Evolutionary conservation across 805 yeast species (phyloP).

Genomic region (Lachancea kluyveri): DNA sequence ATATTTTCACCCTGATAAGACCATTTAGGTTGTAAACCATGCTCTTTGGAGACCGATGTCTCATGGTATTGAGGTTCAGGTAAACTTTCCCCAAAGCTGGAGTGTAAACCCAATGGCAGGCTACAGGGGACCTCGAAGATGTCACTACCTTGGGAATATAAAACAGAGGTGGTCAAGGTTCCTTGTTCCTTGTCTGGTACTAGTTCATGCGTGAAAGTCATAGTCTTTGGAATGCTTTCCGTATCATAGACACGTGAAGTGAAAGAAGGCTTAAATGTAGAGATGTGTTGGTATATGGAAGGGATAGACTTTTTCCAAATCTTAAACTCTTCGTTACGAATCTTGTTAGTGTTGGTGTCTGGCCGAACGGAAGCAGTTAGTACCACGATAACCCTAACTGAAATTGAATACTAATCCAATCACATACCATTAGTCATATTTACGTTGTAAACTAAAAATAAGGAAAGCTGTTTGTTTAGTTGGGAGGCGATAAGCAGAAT

Average conservation of each 20-base stretch:
- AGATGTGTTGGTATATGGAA: constrained; percentile 47
- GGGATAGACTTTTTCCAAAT: constrained; percentile 85
- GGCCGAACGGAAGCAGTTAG: too few species aligned
- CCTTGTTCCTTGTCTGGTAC: constrained; percentile 28
- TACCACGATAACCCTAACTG: too few species aligned
- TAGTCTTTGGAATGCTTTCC: constrained; percentile 18
- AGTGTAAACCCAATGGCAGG: constrained; percentile 24
- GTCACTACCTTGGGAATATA: constrained; percentile 29
- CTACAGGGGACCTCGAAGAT: constrained; percentile 26
- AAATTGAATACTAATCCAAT: too few species aligned
- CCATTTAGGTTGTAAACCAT: constrained; percentile 18
- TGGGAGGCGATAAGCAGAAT: too few species aligned
- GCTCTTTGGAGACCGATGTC: constrained; percentile 35
- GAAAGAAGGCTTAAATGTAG: constrained; percentile 33
- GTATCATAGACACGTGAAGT: constrained; percentile 27
- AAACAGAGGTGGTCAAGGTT: constrained; percentile 19
- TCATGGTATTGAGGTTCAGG: constrained; percentile 63
- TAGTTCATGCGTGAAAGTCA: constrained; percentile 24
- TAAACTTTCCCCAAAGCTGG: constrained; percentile 10
- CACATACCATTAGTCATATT: too few species aligned
- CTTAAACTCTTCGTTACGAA: constrained; percentile 69
- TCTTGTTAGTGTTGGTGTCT: constrained; percentile 33
- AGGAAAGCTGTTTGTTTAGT: too few species aligned
- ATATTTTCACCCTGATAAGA: constrained; percentile 27
- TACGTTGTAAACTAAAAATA: too few species aligned